Evolutionary conservation across 129 eudicot genomes (phyloP).

Genomic region (Apium graveolens): DNA sequence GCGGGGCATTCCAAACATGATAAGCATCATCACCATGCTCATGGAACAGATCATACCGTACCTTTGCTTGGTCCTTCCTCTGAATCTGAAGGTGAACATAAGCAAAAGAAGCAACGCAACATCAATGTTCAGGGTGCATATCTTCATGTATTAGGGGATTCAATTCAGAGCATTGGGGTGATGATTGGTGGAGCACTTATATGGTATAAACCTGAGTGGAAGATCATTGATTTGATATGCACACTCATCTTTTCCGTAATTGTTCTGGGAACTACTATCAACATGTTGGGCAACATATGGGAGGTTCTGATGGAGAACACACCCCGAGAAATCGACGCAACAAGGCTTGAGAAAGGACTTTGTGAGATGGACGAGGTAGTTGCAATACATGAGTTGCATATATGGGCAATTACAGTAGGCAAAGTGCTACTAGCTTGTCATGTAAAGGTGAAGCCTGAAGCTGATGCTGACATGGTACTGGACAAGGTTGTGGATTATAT

Average conservation of each 20-base stretch:
- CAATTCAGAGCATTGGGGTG: slow-evolving; percentile 51
- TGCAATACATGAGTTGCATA: slow-evolving; percentile 57
- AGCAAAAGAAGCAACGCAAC: slow-evolving; percentile 28
- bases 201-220: slow-evolving; percentile 53
- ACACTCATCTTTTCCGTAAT: slow-evolving; percentile 49
- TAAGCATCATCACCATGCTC: slow-evolving; percentile 29
- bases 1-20: slow-evolving; percentile 6
- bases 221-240: slow-evolving; percentile 55
- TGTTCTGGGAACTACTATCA: slow-evolving; percentile 52
- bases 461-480: slow-evolving; percentile 56
- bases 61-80: slow-evolving; percentile 29
- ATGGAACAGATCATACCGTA: slow-evolving; percentile 16
- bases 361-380: slow-evolving; percentile 53
- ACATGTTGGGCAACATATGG: slow-evolving; percentile 45
- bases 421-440: slow-evolving; percentile 53
- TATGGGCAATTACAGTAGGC: slow-evolving; percentile 64
- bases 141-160: slow-evolving; percentile 62
- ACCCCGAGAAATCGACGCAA: slow-evolving; percentile 62
- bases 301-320: slow-evolving; percentile 70
- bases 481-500: slow-evolving; percentile 55
- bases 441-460: slow-evolving; percentile 48
- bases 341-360: slow-evolving; percentile 45
- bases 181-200: slow-evolving; percentile 63
- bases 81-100: slow-evolving; percentile 14
- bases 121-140: slow-evolving; percentile 59